Conservation (phyloP, 805 yeast genomes). For the Saccharomycopsis babjevae region DNA sequence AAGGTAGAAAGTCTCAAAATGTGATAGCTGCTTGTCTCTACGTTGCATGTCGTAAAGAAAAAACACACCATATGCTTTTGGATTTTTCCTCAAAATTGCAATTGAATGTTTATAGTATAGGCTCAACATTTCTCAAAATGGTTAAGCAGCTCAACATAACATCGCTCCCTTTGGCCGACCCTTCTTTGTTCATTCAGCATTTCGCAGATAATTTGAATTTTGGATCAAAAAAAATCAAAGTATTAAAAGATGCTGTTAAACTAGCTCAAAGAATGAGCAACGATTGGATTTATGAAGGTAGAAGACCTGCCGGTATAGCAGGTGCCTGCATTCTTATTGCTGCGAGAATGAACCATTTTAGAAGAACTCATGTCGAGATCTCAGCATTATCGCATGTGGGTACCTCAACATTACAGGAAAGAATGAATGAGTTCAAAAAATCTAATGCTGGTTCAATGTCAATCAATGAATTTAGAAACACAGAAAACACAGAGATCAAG, state of each 20-base stretch:
- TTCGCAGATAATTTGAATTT: conserved; percentile 83
- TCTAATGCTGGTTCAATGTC: conserved; percentile 69
- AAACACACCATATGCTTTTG: conserved; percentile 90
- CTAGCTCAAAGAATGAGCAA: conserved; percentile 84
- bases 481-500: conserved; percentile 24
- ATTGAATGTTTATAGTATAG: conserved; percentile 86
- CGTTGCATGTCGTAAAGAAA: conserved; percentile 85
- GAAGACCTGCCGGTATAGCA: conserved; percentile 97
- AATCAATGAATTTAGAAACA: conserved; percentile 59
- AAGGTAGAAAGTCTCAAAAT: conserved; percentile 93
- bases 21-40: conserved; percentile 93
- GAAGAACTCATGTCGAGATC: conserved; percentile 86
- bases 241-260: conserved; percentile 77
- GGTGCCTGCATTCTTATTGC: conserved; percentile 93
- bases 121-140: conserved; percentile 90
- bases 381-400: conserved; percentile 95
- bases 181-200: conserved; percentile 86
- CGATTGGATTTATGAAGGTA: conserved; percentile 94
- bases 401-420: conserved; percentile 81
- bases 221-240: conserved; percentile 62
- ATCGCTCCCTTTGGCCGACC: conserved; percentile 81
- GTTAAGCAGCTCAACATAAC: conserved; percentile 77
- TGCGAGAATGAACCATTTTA: conserved; percentile 90
- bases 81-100: conserved; percentile 88
- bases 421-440: conserved; percentile 77